phyloP scores from a whole-genome alignment of 1,284 basidiomycete species.

The Cutaneotrichosporon cutaneum region DNA sequence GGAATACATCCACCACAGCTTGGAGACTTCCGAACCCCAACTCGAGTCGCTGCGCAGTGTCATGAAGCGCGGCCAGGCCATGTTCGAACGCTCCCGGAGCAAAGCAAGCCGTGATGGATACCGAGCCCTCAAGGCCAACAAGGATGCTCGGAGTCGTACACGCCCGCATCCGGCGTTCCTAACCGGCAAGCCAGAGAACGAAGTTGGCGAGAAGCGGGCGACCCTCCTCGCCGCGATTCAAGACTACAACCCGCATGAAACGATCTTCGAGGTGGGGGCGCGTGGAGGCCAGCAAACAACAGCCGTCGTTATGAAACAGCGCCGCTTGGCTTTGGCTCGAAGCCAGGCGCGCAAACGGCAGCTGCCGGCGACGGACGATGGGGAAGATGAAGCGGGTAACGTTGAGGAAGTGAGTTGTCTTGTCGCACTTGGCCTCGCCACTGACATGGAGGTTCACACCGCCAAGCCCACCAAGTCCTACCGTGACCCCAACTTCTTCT shows the following conservation, averaged over 20 bases:
- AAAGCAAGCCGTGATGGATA: conserved; percentile 86
- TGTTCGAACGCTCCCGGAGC: conserved; percentile 91
- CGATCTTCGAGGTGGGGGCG: conserved; percentile 84
- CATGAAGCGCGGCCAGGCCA: conserved; percentile 82
- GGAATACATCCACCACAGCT: conserved; percentile 72
- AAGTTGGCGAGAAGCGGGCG: conserved; percentile 10
- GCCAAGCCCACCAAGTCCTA: conserved; percentile 51
- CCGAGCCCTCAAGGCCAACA: conserved; percentile 22
- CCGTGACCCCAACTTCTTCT: conserved; percentile 83
- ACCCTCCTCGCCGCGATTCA: conserved; percentile 70
- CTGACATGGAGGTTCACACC: background rate
- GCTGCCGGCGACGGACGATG: background rate
- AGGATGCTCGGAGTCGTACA: background rate
- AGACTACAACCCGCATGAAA: conserved; percentile 82
- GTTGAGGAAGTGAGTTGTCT: background rate
- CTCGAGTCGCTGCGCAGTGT: conserved; percentile 76
- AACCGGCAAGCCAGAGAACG: background rate
- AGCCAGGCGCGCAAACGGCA: conserved; percentile 3
- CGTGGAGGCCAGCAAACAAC: conserved; percentile 65
- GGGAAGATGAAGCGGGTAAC: background rate
- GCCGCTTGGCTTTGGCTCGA: conserved; percentile 55
- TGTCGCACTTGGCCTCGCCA: background rate
- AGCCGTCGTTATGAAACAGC: conserved; percentile 80
- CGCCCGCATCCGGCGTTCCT: conserved; percentile 16
- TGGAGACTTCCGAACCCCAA: conserved; percentile 64